A percentile compares a stretch with the other conserved stretches of the same genome.
phyloP scores from a whole-genome alignment of 225 moss, liverwort and hornwort genomes.

The Asterella californica region DNA sequence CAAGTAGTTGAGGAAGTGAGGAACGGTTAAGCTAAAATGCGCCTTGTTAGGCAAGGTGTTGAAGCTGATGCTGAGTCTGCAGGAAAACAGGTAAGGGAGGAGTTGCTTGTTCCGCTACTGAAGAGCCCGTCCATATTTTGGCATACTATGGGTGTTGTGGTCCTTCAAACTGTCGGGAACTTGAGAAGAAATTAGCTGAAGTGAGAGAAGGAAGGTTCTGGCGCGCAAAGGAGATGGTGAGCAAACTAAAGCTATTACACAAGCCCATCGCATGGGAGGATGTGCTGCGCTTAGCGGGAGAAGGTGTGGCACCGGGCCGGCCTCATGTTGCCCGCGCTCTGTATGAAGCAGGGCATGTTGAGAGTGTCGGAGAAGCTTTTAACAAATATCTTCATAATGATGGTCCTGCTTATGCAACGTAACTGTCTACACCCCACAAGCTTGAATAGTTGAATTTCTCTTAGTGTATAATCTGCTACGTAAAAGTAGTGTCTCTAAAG shows the following conservation, averaged over 20 bases:
- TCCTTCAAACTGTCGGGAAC: slow-evolving; percentile 66
- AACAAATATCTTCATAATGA: slow-evolving; percentile 62
- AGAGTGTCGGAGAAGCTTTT: slow-evolving; percentile 67
- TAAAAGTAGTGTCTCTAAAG: no score
- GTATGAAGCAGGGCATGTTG: slow-evolving; percentile 84
- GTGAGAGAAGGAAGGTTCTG: slow-evolving; percentile 74
- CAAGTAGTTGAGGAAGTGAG: neutral
- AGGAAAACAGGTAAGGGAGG: slow-evolving; percentile 56
- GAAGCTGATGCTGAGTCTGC: slow-evolving; percentile 23
- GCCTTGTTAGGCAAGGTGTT: no score
- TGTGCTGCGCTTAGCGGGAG: slow-evolving; percentile 74
- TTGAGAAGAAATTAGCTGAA: slow-evolving; percentile 57
- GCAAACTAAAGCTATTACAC: slow-evolving; percentile 59
- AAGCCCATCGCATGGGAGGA: slow-evolving; percentile 70
- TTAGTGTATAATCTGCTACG: neutral
- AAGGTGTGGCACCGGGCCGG: slow-evolving; percentile 86
- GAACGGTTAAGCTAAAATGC: neutral
- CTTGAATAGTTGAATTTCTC: neutral
- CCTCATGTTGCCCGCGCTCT: slow-evolving; percentile 86
- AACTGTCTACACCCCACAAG: neutral
- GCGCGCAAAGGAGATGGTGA: slow-evolving; percentile 83
- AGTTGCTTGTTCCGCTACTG: slow-evolving; percentile 20
- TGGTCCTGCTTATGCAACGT: slow-evolving; percentile 92
- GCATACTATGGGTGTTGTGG: slow-evolving; percentile 93
- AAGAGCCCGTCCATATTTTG: slow-evolving; percentile 87